Percentiles rank a stretch among this genome's conserved stretches.
phyloP scores from a whole-genome alignment of 1,284 basidiomycete genomes.

The Hymenochaete sp. region DNA sequence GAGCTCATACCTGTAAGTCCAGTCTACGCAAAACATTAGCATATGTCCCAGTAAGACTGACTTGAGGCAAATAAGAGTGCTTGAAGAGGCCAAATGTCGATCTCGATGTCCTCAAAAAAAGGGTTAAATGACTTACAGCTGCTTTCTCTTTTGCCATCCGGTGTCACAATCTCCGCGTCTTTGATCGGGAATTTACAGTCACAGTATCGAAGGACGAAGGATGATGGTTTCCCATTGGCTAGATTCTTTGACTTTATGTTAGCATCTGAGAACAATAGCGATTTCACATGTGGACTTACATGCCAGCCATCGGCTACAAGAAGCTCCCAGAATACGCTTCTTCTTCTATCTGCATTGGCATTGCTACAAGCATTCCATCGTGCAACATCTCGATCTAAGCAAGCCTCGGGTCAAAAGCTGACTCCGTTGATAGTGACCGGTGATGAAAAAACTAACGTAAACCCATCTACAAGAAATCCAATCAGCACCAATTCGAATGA shows the following conservation, averaged over 20 bases:
- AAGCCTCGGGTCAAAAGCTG: not conserved
- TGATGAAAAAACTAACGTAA: constrained; percentile 21
- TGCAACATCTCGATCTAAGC: constrained; percentile 35
- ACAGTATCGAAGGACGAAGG: constrained; percentile 14
- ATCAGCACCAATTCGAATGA: constrained; percentile 2
- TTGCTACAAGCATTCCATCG: constrained; percentile 33
- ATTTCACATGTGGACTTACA: constrained; percentile 20
- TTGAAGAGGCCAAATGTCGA: too few relatives aligned
- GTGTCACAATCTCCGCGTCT: constrained; percentile 6
- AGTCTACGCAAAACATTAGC: constrained; percentile 8
- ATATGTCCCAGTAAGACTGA: constrained; percentile 1
- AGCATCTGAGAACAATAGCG: not conserved
- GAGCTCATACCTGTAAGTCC: constrained; percentile 12
- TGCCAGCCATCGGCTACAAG: constrained; percentile 31
- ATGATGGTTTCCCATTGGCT: constrained; percentile 17
- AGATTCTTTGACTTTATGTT: constrained; percentile 11
- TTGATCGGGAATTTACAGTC: constrained; percentile 16
- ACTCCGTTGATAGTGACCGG: not conserved
- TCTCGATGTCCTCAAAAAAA: too few relatives aligned
- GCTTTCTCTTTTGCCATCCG: constrained; percentile 10
- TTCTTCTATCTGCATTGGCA: constrained; percentile 31
- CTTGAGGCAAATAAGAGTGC: not conserved
- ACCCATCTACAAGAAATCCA: constrained; percentile 22
- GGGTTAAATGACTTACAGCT: constrained; percentile 11
- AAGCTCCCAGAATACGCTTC: constrained; percentile 39